Conservation (phyloP, 2,329 filamentous ascomycete genomes). For the Cladosporium sp. region DNA sequence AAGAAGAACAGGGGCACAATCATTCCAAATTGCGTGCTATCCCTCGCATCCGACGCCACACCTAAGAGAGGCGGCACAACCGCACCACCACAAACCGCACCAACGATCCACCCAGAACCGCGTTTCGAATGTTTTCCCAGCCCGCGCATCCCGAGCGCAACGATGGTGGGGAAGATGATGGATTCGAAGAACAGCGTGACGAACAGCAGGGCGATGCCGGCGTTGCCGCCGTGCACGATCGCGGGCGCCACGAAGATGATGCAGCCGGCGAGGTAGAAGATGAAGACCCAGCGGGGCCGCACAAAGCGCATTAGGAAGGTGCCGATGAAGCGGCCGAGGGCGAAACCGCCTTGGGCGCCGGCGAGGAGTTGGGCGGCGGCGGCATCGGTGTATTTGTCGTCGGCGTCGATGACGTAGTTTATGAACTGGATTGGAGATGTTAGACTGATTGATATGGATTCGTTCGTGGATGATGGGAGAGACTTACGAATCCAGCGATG, state of each 20-base stretch:
- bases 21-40: slow-evolving; percentile 64
- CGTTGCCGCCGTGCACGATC: slow-evolving; percentile 54
- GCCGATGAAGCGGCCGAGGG: slow-evolving; percentile 70
- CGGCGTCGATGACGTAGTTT: slow-evolving; percentile 62
- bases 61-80: slow-evolving; percentile 72
- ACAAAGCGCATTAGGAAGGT: slow-evolving; percentile 65
- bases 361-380: slow-evolving; percentile 69
- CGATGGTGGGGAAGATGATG: slow-evolving; percentile 79
- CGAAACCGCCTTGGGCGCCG: slow-evolving; percentile 72
- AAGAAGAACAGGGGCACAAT: slow-evolving; percentile 61
- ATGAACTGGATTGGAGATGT: slow-evolving; percentile 56
- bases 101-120: slow-evolving; percentile 71
- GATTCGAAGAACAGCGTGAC: slow-evolving; percentile 76
- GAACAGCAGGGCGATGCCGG: slow-evolving; percentile 61
- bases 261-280: slow-evolving; percentile 62
- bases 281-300: slow-evolving; percentile 68
- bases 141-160: slow-evolving; percentile 74
- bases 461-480: slow-evolving; percentile 30
- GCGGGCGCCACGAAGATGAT: slow-evolving; percentile 60
- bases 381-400: slow-evolving; percentile 54
- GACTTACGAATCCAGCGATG: slow-evolving; percentile 33
- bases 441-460: not conserved
- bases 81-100: slow-evolving; percentile 71
- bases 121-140: slow-evolving; percentile 76
- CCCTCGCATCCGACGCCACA: slow-evolving; percentile 63